These are phyloP conservation scores for Eimeria necatrix DNA, from an alignment of 169 alveolate genomes.

Conservation along the genomic window DNA sequence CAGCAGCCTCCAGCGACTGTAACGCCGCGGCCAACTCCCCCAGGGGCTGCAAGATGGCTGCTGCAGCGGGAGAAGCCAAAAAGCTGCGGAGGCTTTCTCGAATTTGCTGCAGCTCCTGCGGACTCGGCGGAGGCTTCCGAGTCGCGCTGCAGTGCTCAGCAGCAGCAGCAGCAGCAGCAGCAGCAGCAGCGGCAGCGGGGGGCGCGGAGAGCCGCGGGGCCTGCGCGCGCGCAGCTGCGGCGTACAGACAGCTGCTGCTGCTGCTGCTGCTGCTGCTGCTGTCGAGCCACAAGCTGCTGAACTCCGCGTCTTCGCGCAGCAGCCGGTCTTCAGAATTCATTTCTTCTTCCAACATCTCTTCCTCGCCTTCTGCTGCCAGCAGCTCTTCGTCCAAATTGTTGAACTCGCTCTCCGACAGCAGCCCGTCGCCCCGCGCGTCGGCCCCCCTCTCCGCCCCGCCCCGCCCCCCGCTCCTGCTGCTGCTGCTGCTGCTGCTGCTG, in stretches of 20 bases:
- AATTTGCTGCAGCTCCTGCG: too few relatives aligned
- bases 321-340: background rate
- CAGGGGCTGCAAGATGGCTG: too few relatives aligned
- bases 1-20: too few relatives aligned
- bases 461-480: background rate
- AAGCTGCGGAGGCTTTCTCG: too few relatives aligned
- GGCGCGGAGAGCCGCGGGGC: background rate
- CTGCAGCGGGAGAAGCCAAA: too few relatives aligned
- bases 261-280: background rate
- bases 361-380: background rate
- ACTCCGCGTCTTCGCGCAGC: background rate
- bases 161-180: background rate
- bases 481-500: constrained; percentile 18
- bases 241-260: too few relatives aligned
- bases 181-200: background rate
- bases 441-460: constrained; percentile 3
- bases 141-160: too few relatives aligned
- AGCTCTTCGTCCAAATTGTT: background rate
- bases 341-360: background rate
- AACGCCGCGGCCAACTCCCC: too few relatives aligned
- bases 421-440: background rate
- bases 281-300: background rate
- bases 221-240: too few relatives aligned
- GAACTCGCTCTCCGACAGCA: background rate
- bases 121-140: too few relatives aligned